These are phyloP conservation scores for Parmales sp. DNA, from an alignment of 108 stramenopile species.

Conservation along the genomic window DNA sequence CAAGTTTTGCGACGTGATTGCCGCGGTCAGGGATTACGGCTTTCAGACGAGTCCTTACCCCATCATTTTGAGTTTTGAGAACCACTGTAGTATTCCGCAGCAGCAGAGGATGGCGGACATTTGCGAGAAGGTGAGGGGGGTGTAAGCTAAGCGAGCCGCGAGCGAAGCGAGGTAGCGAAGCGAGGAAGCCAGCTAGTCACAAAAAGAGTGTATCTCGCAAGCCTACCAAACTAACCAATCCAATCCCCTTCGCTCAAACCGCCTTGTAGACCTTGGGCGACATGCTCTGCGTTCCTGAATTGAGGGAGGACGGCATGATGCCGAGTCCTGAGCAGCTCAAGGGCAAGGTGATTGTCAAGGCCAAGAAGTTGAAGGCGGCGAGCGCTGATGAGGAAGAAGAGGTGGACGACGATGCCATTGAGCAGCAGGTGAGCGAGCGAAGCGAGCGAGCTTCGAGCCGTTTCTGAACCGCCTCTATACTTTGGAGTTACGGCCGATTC, in stretches of 20 bases:
- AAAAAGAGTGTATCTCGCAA: too few relatives aligned
- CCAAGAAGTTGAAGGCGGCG: constrained; percentile 62
- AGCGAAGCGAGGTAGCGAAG: too few relatives aligned
- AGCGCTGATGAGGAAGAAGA: constrained; percentile 26
- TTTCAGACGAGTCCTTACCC: constrained; percentile 49
- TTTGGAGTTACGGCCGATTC: too few relatives aligned
- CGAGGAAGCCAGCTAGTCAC: too few relatives aligned
- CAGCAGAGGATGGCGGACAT: constrained; percentile 69
- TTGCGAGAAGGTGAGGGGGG: too few relatives aligned
- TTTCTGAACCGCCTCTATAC: too few relatives aligned
- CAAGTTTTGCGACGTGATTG: constrained; percentile 55
- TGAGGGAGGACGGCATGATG: constrained; percentile 24
- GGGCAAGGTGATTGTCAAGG: constrained; percentile 76
- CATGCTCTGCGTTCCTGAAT: constrained; percentile 47
- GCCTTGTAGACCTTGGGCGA: constrained; percentile 37
- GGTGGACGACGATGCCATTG: constrained; percentile 66
- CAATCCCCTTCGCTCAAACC: not conserved
- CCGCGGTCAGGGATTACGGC: constrained; percentile 48
- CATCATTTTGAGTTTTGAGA: constrained; percentile 88
- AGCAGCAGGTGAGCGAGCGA: constrained; percentile 30
- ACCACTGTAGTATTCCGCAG: constrained; percentile 75
- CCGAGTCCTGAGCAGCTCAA: constrained; percentile 60
- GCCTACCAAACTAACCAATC: too few relatives aligned
- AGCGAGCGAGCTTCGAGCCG: too few relatives aligned
- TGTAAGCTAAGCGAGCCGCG: too few relatives aligned